Evolutionary conservation across 441 rosid species (phyloP).

Genomic region (Viola pubescens): DNA sequence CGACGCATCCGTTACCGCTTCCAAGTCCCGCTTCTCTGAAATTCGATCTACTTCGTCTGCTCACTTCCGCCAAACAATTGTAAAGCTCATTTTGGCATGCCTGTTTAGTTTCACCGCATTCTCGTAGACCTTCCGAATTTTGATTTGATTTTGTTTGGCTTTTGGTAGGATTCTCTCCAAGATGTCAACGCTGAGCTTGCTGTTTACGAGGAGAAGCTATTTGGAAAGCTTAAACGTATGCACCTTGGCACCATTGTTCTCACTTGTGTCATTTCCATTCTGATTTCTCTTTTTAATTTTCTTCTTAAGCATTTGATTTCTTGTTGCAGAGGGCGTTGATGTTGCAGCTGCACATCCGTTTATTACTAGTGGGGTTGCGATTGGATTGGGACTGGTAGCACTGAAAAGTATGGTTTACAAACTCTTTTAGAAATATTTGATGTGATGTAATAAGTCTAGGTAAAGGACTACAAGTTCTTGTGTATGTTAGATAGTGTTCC

Average conservation of each 20-base stretch:
- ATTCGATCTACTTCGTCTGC: constrained; percentile 62
- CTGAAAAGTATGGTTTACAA: constrained; percentile 47
- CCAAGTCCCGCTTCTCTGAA: constrained; percentile 55
- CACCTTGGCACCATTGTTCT: neutral
- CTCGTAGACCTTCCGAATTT: neutral
- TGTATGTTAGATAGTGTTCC: neutral
- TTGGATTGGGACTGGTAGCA: constrained; percentile 49
- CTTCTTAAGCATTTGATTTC: neutral
- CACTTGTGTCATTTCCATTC: neutral
- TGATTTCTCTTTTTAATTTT: neutral
- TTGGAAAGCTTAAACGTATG: constrained; percentile 65
- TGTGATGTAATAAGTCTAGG: neutral
- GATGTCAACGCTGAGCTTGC: constrained; percentile 46
- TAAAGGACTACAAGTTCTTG: too few species aligned
- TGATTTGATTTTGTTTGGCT: constrained; percentile 4
- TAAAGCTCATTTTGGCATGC: constrained; percentile 20
- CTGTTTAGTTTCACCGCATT: neutral
- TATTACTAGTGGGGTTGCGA: constrained; percentile 39
- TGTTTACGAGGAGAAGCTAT: constrained; percentile 46
- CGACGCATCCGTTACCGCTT: constrained; percentile 40
- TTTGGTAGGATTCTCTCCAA: constrained; percentile 43
- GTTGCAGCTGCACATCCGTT: constrained; percentile 61
- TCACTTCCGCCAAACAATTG: constrained; percentile 59
- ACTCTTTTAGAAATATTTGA: neutral
- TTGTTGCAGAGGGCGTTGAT: constrained; percentile 54